Percentiles rank a stretch among this genome's conserved stretches.
These are phyloP conservation scores for Oehlia diaphana DNA, from an alignment of 192 early-diverging fungal species.

Conservation along the genomic window DNA sequence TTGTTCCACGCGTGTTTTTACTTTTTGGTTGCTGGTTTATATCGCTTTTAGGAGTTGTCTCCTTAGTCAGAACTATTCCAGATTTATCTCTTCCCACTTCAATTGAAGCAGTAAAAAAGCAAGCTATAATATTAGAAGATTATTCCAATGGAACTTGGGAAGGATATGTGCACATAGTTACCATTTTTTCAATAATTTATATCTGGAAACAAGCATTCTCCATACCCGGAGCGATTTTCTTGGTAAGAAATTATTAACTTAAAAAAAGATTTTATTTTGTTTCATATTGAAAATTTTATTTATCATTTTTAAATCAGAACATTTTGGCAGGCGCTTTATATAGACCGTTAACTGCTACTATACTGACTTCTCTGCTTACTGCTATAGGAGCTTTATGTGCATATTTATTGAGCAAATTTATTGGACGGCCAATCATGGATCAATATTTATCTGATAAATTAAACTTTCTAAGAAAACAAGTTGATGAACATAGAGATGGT, in stretches of 20 bases:
- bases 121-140: conserved; percentile 45
- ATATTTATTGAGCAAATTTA: conserved; percentile 42
- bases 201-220: conserved; percentile 61
- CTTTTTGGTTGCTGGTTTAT: conserved; percentile 33
- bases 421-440: conserved; percentile 40
- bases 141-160: conserved; percentile 42
- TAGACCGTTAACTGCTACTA: conserved; percentile 39
- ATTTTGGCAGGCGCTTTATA: conserved; percentile 44
- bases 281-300: not conserved
- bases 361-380: conserved; percentile 41
- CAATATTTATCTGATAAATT: conserved; percentile 37
- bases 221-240: conserved; percentile 54
- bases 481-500: conserved; percentile 36
- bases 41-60: conserved; percentile 34
- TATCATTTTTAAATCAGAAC: conserved; percentile 31
- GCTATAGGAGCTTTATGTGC: conserved; percentile 39
- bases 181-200: conserved; percentile 49
- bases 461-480: conserved; percentile 37
- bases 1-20: conserved; percentile 33
- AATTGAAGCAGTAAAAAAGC: conserved; percentile 48
- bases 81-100: conserved; percentile 48
- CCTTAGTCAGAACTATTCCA: conserved; percentile 36
- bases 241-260: conserved; percentile 32
- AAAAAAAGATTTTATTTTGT: too few species aligned
- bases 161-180: conserved; percentile 41